These are phyloP conservation scores for Helicostylum pulchrum DNA, from an alignment of 192 early-diverging fungal genomes.

Conservation along the genomic window DNA sequence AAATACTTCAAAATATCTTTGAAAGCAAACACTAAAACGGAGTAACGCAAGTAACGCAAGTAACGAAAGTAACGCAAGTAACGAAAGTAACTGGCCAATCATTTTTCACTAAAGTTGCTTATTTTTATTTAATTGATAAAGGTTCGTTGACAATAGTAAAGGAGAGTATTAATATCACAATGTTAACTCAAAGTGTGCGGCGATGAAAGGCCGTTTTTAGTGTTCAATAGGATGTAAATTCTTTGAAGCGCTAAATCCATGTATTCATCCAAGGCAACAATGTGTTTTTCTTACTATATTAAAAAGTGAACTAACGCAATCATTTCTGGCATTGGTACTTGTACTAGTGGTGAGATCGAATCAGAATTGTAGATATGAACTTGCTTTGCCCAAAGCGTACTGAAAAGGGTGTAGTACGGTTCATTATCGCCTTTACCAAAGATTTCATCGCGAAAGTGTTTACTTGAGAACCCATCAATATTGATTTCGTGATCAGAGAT, in stretches of 20 bases:
- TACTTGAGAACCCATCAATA: slow-evolving; percentile 2
- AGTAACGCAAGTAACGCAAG: no score
- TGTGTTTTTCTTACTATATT: background rate
- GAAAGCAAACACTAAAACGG: no score
- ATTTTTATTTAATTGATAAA: no score
- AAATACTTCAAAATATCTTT: no score
- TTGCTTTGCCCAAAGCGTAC: slow-evolving; percentile 2
- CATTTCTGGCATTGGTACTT: slow-evolving; percentile 5
- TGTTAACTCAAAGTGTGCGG: no score
- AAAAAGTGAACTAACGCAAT: slow-evolving; percentile 9
- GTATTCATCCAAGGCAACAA: slow-evolving; percentile 11
- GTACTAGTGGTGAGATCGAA: background rate
- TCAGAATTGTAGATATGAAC: background rate
- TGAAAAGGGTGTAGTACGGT: background rate
- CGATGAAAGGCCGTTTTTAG: no score
- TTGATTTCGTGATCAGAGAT: no score
- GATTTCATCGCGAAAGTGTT: background rate
- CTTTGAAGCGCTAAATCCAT: background rate
- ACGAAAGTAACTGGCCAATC: no score
- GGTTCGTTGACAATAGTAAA: no score
- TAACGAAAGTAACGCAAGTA: no score
- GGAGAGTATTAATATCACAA: no score
- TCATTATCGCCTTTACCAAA: background rate
- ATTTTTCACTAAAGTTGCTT: no score
- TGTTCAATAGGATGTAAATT: background rate